A percentile compares a stretch with the other conserved stretches of the same genome.
phyloP scores from a whole-genome alignment of 106 monocot species.

The Narthecium ossifragum region DNA sequence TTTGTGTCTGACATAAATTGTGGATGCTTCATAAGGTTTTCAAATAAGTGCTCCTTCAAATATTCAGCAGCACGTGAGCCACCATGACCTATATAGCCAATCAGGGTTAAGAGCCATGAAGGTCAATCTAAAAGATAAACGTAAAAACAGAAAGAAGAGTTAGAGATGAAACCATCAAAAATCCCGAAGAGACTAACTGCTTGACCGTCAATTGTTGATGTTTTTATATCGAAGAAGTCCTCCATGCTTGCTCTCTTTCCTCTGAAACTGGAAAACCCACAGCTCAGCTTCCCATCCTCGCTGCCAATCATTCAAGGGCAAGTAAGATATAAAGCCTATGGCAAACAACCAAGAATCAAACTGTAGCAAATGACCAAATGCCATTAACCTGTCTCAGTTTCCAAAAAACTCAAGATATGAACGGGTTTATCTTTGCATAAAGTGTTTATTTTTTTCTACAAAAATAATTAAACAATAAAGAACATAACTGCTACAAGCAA shows the following conservation, averaged over 20 bases:
- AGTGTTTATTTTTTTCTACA: too few relatives aligned
- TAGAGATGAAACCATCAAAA: constrained; percentile 68
- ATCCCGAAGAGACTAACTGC: constrained; percentile 69
- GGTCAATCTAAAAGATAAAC: not conserved
- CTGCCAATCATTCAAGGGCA: constrained; percentile 23
- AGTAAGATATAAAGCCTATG: too few relatives aligned
- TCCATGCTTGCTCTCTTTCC: constrained; percentile 85
- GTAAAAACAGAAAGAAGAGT: not conserved
- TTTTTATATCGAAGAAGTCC: constrained; percentile 76
- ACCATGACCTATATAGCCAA: constrained; percentile 59
- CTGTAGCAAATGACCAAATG: too few relatives aligned
- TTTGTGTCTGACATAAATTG: constrained; percentile 74
- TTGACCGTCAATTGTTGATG: constrained; percentile 41
- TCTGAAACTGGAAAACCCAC: constrained; percentile 73
- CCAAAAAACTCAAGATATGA: too few relatives aligned
- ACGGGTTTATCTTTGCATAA: too few relatives aligned
- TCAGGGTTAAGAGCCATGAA: not conserved
- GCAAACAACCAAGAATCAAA: too few relatives aligned
- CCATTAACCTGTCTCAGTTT: too few relatives aligned
- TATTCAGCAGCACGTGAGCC: constrained; percentile 92
- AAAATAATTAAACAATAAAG: too few relatives aligned
- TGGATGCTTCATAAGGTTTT: constrained; percentile 89
- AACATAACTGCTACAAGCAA: too few relatives aligned
- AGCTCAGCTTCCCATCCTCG: constrained; percentile 71
- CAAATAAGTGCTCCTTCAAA: constrained; percentile 85